Percentiles rank a stretch among this genome's conserved stretches.
phyloP scores from a whole-genome alignment of 1,284 basidiomycete species.

The Tetrapyrgos nigripes region DNA sequence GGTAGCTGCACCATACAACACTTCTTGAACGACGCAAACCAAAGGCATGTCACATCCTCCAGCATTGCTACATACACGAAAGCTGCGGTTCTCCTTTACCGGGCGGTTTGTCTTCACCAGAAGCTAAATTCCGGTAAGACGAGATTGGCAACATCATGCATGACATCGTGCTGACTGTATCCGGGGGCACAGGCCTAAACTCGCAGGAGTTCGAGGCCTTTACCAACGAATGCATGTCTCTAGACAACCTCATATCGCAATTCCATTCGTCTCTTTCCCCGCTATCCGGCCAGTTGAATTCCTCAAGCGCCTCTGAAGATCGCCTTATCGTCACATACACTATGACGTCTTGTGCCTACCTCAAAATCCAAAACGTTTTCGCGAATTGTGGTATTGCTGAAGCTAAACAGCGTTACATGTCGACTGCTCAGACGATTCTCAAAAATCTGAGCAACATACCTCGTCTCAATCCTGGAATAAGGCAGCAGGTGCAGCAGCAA shows the following conservation, averaged over 20 bases:
- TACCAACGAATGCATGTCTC: not conserved
- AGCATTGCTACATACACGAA: constrained; percentile 5
- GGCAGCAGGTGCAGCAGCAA: too few species aligned
- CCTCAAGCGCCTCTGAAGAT: not conserved
- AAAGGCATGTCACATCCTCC: not conserved
- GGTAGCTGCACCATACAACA: constrained; percentile 10
- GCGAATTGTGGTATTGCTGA: constrained; percentile 8
- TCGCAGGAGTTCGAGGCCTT: constrained; percentile 9
- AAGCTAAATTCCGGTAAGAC: constrained; percentile 12
- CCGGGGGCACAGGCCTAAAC: constrained; percentile 9
- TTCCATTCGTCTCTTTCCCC: constrained; percentile 11
- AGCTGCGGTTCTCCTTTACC: constrained; percentile 12
- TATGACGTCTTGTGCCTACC: constrained; percentile 13
- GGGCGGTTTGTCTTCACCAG: constrained; percentile 5
- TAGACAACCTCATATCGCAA: constrained; percentile 1
- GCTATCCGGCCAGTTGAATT: not conserved
- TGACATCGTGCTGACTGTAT: not conserved
- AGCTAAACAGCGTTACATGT: not conserved
- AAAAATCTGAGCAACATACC: constrained; percentile 1
- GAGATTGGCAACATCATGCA: not conserved
- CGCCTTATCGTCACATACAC: constrained; percentile 2
- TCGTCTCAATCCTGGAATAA: not conserved
- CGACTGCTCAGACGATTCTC: constrained; percentile 8
- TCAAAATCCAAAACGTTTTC: constrained; percentile 16
- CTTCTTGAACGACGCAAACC: constrained; percentile 1